Conservation (phyloP, 148 eudicot species). For the Fagopyrum esculentum region DNA sequence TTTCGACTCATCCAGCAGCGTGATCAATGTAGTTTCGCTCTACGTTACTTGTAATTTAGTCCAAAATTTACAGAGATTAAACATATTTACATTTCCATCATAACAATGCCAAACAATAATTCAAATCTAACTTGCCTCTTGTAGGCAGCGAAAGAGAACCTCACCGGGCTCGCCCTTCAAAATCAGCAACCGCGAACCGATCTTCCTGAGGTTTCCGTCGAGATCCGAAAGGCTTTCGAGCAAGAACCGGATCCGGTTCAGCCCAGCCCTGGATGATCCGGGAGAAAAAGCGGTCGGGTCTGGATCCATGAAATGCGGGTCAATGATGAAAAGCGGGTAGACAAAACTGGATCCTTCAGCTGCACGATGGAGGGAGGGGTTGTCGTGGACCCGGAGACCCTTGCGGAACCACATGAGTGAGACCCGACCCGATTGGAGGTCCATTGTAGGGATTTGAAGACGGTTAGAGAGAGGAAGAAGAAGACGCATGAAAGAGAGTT, state of each 20-base stretch:
- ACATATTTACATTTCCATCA: no score
- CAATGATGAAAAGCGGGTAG: conserved; percentile 74
- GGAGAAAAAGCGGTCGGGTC: conserved; percentile 51
- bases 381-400: conserved; percentile 87
- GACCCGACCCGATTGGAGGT: conserved; percentile 21
- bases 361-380: conserved; percentile 70
- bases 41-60: no score
- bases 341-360: conserved; percentile 29
- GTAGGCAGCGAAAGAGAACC: conserved; percentile 45
- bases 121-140: conserved; percentile 38
- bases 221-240: conserved; percentile 68
- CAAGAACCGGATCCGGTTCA: conserved; percentile 76
- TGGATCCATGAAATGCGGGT: conserved; percentile 85
- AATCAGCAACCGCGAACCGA: conserved; percentile 66
- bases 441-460: conserved; percentile 15
- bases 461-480: conserved; percentile 17
- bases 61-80: no score
- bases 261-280: conserved; percentile 60
- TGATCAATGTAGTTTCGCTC: background rate
- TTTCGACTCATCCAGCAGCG: background rate
- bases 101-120: background rate
- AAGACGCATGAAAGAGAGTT: conserved; percentile 15
- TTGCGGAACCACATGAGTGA: conserved; percentile 88
- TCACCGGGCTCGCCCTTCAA: conserved; percentile 73
- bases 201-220: conserved; percentile 36